Evolutionary conservation across 2,329 filamentous ascomycete genomes (phyloP).

Genomic region (Colletotrichum liaoningense): DNA sequence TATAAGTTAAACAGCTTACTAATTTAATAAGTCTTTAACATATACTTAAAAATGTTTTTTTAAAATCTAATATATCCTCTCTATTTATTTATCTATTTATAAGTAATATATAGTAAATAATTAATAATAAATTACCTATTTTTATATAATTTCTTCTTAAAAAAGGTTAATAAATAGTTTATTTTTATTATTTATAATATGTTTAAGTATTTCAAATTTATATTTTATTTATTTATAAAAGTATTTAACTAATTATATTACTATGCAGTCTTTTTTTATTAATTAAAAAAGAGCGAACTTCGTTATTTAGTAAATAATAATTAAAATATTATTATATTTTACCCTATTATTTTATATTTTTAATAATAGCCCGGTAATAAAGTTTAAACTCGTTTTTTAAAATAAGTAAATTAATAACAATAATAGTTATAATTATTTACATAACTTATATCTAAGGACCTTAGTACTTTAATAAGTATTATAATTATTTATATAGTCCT

Average conservation of each 20-base stretch:
- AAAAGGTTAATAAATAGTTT: not conserved
- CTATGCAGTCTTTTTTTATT: not conserved
- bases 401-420: not conserved
- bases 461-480: not conserved
- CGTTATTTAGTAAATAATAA: not conserved
- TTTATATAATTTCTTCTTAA: too few relatives aligned
- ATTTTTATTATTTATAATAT: not conserved
- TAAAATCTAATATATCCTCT: not conserved
- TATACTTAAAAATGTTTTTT: not conserved
- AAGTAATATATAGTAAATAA: not conserved
- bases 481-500: not conserved
- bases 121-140: too few relatives aligned
- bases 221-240: not conserved
- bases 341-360: not conserved
- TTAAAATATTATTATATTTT: not conserved
- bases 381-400: not conserved
- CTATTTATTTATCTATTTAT: not conserved
- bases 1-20: not conserved
- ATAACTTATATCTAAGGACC: not conserved
- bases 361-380: not conserved
- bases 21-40: not conserved
- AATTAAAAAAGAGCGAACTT: not conserved
- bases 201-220: not conserved
- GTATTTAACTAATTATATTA: not conserved
- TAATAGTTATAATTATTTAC: not conserved